phyloP scores from a whole-genome alignment of 2,329 filamentous ascomycete genomes.

The Venturiaceae sp. region DNA sequence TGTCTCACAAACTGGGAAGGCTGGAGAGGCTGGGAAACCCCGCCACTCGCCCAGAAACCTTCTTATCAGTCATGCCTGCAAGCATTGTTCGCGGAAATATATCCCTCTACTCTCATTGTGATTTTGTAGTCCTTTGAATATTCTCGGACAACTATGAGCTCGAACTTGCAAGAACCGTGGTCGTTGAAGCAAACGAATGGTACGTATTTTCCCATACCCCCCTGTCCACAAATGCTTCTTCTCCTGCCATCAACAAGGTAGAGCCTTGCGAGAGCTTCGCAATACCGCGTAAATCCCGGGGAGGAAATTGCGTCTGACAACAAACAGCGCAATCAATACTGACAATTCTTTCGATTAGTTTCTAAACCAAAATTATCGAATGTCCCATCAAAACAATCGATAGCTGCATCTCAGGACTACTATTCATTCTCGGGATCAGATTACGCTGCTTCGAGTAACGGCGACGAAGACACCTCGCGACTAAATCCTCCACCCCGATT shows the following conservation, averaged over 20 bases:
- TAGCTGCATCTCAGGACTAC: conserved; percentile 40
- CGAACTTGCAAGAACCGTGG: background rate
- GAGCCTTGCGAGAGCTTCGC: no score
- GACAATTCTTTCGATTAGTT: background rate
- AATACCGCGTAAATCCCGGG: no score
- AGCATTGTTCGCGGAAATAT: background rate
- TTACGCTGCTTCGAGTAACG: background rate
- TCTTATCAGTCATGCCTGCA: background rate
- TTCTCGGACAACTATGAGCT: background rate
- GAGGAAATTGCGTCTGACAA: background rate
- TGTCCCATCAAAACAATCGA: conserved; percentile 33
- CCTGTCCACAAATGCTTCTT: no score
- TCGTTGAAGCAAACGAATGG: background rate
- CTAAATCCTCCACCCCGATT: conserved; percentile 11
- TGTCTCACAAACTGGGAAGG: background rate
- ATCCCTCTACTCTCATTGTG: background rate
- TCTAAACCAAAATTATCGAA: conserved; percentile 27
- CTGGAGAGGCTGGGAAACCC: background rate
- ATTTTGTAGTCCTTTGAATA: background rate
- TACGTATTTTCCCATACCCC: background rate
- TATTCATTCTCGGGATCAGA: conserved; percentile 32
- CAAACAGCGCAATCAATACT: background rate
- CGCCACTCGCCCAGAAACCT: background rate
- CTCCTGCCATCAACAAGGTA: no score
- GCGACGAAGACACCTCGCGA: background rate